These are phyloP conservation scores for Comarum palustre DNA, from an alignment of 306 rosid genomes.

Conservation along the genomic window DNA sequence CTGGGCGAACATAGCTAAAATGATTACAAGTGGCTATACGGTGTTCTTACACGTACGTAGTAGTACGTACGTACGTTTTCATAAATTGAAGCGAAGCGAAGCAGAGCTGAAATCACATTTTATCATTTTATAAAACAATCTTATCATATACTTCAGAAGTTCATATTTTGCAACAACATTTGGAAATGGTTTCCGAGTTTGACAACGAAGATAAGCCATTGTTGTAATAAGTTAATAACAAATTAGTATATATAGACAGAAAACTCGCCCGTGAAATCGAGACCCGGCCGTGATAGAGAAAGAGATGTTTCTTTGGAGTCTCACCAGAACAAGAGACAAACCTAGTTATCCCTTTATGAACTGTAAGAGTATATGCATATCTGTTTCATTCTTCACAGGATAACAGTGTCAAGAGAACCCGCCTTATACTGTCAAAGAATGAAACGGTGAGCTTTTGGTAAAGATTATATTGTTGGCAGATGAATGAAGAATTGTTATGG, in stretches of 20 bases:
- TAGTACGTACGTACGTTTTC: neutral
- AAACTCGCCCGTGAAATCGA: neutral
- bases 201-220: neutral
- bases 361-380: neutral
- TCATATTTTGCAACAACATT: neutral
- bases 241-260: neutral
- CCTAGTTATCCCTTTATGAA: neutral
- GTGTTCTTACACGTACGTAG: neutral
- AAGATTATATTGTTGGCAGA: neutral
- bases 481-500: neutral
- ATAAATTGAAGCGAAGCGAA: neutral
- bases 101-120: neutral
- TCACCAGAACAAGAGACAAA: neutral
- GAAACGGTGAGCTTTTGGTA: neutral
- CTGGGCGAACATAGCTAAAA: too few species aligned
- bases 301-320: neutral
- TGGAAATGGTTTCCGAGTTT: neutral
- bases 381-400: conserved; percentile 8
- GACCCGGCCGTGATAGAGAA: neutral
- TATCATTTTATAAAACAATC: neutral
- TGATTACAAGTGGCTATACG: neutral
- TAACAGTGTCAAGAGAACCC: neutral
- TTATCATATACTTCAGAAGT: neutral
- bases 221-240: neutral
- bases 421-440: conserved; percentile 12